Evolutionary conservation across 768 basidiomycete genomes (phyloP), one percentile per base, ranked within the genome.

Genomic region (Auriculariales sp.): DNA sequence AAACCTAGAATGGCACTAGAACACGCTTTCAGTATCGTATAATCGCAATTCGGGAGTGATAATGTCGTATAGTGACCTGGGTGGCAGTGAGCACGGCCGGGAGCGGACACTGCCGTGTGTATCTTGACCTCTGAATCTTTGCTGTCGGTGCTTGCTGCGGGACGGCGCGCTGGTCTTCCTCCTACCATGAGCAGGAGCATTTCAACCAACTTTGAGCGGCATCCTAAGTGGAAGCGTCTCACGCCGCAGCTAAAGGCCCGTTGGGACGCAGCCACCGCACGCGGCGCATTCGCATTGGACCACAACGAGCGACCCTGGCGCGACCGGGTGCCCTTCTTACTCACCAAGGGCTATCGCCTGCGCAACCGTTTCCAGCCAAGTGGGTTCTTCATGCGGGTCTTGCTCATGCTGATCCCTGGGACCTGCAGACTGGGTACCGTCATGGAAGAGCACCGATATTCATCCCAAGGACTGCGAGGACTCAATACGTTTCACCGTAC

Each of bases 201-300:
- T 15, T 12, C 12, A 12, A 25, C 22, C 7, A 44, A 44, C 22
- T 19, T n/a, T 19, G 39, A 12, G 6, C 39, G 39, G 7, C 19
- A 44, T 44, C 39, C 39, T 25, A 44, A 44, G 39, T 44, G 39
- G 39, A 44, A 44, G 39, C 39, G 39, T 19, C 24, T 44, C 22
- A 19, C 39, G 22, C 39, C 39, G 10, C 22, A 44, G 39, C 39
- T 44, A 1, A 44, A 19, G 22, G 22, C 22, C 22, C 39, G 39
- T 25, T 44, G 39, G 39, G 39, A 44, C 22, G 39, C 39, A 4
- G 39, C 39, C 22, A 44, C 39, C 4, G 39, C 17, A 10, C 39
- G 39, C 10, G 39, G 39, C 2, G 39, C 39, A 7, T 44, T 44
- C 15, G 39, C 39, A 4, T 15, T 44, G 3, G 39, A 15, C 22